Evolutionary conservation across 192 early-diverging fungal genomes (phyloP).

Genomic region (Phycomyces blakesleeanus): DNA sequence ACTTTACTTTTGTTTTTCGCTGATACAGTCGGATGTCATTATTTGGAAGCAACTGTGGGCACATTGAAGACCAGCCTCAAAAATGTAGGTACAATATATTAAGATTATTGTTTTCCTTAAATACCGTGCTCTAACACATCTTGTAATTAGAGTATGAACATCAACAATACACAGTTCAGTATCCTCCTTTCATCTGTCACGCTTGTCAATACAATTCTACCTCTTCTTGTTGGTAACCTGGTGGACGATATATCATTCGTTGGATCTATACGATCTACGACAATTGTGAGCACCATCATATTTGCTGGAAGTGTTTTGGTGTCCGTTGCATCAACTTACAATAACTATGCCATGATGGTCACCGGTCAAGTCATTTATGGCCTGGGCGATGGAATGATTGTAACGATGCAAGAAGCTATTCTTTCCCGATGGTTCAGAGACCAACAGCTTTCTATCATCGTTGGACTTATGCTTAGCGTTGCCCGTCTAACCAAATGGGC

Average conservation of each 20-base stretch:
- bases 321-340: constrained; percentile 40
- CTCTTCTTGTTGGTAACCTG: constrained; percentile 50
- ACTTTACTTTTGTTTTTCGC: no score
- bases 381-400: constrained; percentile 67
- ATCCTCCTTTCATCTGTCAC: constrained; percentile 60
- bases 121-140: no score
- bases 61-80: constrained; percentile 24
- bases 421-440: constrained; percentile 72
- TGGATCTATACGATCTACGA: constrained; percentile 50
- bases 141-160: constrained; percentile 52
- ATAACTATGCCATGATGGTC: constrained; percentile 52
- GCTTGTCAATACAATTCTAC: constrained; percentile 56
- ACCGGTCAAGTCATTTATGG: constrained; percentile 54
- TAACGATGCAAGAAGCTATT: constrained; percentile 74
- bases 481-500: constrained; percentile 67
- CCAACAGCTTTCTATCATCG: constrained; percentile 60
- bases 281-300: constrained; percentile 50
- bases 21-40: constrained; percentile 20
- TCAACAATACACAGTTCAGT: constrained; percentile 60
- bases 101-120: neutral
- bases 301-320: constrained; percentile 51
- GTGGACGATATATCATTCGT: constrained; percentile 47
- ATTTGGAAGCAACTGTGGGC: constrained; percentile 24
- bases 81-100: constrained; percentile 2
- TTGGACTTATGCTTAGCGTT: constrained; percentile 62